These are phyloP conservation scores for Climacium dendroides DNA, from an alignment of 225 moss, liverwort and hornwort genomes.

Conservation along the genomic window DNA sequence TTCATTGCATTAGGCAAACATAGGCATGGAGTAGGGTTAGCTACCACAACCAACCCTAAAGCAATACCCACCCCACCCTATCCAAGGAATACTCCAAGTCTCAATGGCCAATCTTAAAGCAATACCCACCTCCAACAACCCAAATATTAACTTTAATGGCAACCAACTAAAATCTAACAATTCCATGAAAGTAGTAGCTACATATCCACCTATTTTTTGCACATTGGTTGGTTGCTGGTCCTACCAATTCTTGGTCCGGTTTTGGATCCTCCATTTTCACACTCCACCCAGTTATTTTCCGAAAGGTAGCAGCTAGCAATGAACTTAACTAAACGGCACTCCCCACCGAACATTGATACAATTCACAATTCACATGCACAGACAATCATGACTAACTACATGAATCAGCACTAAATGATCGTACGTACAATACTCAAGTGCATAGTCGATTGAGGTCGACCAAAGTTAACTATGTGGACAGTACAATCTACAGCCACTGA, in stretches of 20 bases:
- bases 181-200: fast-evolving
- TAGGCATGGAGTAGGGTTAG: fast-evolving
- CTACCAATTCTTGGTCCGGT: not conserved
- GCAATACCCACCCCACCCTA: no score
- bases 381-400: not conserved
- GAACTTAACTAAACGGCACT: fast-evolving
- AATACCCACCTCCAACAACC: not conserved
- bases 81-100: no score
- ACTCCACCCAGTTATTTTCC: not conserved
- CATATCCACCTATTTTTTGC: not conserved
- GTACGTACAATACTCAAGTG: not conserved
- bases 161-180: not conserved
- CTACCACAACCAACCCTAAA: not conserved
- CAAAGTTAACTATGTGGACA: not conserved
- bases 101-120: no score
- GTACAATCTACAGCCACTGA: not conserved
- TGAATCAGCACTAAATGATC: not conserved
- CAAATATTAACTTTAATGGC: not conserved
- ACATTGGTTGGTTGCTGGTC: no score
- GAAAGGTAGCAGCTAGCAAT: not conserved
- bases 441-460: not conserved
- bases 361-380: not conserved
- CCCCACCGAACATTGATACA: not conserved
- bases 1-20: not conserved
- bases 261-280: not conserved